Evolutionary conservation across 108 stramenopile genomes (phyloP), one percentile per base, ranked within the genome.

Genomic region (Parietichytrium sp.): DNA sequence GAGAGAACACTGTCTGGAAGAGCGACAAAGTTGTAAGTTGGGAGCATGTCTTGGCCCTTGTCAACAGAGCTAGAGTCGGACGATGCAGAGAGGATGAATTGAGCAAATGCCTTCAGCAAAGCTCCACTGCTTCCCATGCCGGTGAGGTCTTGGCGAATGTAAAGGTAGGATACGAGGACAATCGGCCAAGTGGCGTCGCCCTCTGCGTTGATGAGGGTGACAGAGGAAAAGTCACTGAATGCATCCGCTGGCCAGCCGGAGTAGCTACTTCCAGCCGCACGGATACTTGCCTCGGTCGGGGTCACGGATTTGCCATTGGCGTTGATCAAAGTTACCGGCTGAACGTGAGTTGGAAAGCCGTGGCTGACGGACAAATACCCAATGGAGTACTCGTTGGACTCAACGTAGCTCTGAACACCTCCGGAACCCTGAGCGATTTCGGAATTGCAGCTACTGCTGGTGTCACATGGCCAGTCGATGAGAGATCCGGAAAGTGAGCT

Each of bases 281-380:
- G 82, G 38, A 91, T 88, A 42, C 93, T 92, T 29, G 89, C 92
- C 29, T 83, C 82, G 0, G 51, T 78, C 31, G 87, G 83, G 79
- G 85, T 88, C 55, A 93, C 72, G 72, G 89, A 90, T 13, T 52
- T 78, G 30, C 91, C 91, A 53, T 88, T 88, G 3, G 79, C 83
- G 83, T 95, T 95, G 78, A 61, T 30, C 45, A 95, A 49, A 12
- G 88, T 82, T 38, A 95, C 91, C 85, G 94, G 93, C 1, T 51
- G 50, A 49, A 94, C 55, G n/a, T 80, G 82, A 31, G 91, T 92
- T 23, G 85, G 84, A 49, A 85, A 83, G 79, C 93, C 94, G 61
- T 95, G 94, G 13, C 93, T 93, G 45, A 87, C 79, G 49, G 93
- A 93, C 78, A 95, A 88, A 88, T 93, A 95, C 3, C 93, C 94